Base-by-base conservation (phyloP, 1,284 basidiomycete species). In the Neotropicomus parvogracilis region DNA sequence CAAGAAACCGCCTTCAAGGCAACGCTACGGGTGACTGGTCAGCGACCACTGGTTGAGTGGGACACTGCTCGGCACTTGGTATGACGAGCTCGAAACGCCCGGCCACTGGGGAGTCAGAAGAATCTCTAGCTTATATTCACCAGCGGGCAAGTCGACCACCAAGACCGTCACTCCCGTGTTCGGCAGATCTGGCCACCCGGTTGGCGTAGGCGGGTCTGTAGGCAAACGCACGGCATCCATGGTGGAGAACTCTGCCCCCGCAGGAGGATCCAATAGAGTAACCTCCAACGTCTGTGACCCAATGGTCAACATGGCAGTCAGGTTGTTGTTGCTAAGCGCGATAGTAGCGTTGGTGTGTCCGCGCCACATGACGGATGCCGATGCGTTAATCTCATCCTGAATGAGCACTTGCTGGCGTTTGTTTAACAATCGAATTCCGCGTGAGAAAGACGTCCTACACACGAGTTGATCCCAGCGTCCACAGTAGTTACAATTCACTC, bases 291-390 rank as follows among this genome's bases (percentile, higher is more conserved):
- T 79, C 57, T 71, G 54, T 31, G 61, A 41, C 58, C 67, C 48
- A 13, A 84, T 73, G 31, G 75, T 71, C 35, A 88, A 70, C 50
- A 78, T 77, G 54, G 81, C 74, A 10, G 77, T 80, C 61, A 79
- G 71, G 27, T 77, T 81, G 48, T 79, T 83, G 48, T 65, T 55
- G 50, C 70, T 59, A 45, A 81, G 59, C 12, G 56, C 48, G 19
- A 84, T 69, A 6, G 83, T 83, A 32, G 84, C 88, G 63, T 95
- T 99, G 53, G 97, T 98, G 70, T 99, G 95, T 76, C 94, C 91
- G 41, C 94, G 83, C 95, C 95, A 98, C 75, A 87, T 78, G 48
- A 95, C 71, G 20, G 75, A 60, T 20, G 68, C 72, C 21, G 74
- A 68, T 3, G 82, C 72, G 16, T 70, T 75, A 63, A 95, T 83